Evolutionary conservation across 1,284 basidiomycete species (phyloP).

Genomic region (Uromyces viciae-fabae): DNA sequence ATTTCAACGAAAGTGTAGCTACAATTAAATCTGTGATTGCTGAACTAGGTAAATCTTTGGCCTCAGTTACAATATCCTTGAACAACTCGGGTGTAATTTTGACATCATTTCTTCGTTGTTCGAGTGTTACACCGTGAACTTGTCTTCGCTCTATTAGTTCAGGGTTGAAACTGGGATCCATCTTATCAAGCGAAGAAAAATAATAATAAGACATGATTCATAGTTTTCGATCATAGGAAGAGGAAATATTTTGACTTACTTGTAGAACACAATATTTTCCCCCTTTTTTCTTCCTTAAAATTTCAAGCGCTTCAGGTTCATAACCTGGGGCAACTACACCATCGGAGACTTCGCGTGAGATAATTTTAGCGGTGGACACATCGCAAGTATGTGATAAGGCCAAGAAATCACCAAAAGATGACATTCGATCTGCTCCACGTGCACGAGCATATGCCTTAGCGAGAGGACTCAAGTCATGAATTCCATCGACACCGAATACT

Average conservation of each 20-base stretch:
- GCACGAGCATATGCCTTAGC: conserved; percentile 94
- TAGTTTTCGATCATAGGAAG: too few species aligned
- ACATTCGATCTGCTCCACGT: conserved; percentile 96
- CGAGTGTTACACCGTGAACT: conserved; percentile 86
- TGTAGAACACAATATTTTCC: conserved; percentile 97
- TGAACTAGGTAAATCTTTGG: conserved; percentile 72
- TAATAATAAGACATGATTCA: background rate
- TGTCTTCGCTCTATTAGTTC: conserved; percentile 81
- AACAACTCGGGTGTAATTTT: conserved; percentile 81
- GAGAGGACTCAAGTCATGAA: conserved; percentile 79
- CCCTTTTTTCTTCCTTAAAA: conserved; percentile 92
- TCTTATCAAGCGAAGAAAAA: conserved; percentile 58
- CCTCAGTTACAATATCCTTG: conserved; percentile 79
- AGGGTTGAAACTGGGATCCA: conserved; percentile 75
- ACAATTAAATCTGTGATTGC: conserved; percentile 83
- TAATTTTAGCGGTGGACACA: conserved; percentile 87
- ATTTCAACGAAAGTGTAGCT: conserved; percentile 93
- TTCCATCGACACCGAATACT: conserved; percentile 93
- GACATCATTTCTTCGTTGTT: conserved; percentile 85
- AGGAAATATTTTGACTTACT: conserved; percentile 62
- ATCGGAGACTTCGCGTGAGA: conserved; percentile 95
- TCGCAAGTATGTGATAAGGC: conserved; percentile 90
- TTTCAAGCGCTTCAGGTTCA: conserved; percentile 78
- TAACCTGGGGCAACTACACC: conserved; percentile 96
- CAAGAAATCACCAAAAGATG: conserved; percentile 98